Evolutionary conservation across 1,284 basidiomycete genomes (phyloP), one percentile per base, ranked within the genome.

Genomic region (Malassezia restricta): DNA sequence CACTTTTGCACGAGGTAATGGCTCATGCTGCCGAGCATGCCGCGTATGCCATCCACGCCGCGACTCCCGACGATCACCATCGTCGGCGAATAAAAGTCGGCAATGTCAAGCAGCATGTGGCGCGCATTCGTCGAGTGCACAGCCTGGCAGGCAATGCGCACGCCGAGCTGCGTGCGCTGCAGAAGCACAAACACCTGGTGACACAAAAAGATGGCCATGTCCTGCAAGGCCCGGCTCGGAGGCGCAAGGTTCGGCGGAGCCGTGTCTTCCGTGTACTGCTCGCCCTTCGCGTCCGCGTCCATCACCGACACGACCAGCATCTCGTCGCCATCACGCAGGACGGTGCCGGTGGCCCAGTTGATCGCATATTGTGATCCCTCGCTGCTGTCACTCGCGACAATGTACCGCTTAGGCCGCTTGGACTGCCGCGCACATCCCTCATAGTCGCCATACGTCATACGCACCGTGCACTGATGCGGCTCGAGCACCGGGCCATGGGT

Each of bases 61-160:
- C 92, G 83, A 15, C 87, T 92, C 5, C 92, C 92, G 8, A 96
- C 90, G 49, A 98, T 91, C 28, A 92, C 79, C 83, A 96, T 87
- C 3, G 83, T 84, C 1, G 92, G 92, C 58, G 90, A 84, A 47
- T 85, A 79, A 68, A 87, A 83, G 72, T 96, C 92, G 39, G 95
- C 84, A 52, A 95, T 80, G 83, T 76, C 75, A 27, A 96, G 77
- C 9, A 96, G 76, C 85, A 96, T 94, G 73, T 94, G 88, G 27
- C 89, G 77, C 6, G 85, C 79, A 69, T 94, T 92, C 78, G 91
- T 94, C 15, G 71, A 68, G 65, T 96, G 91, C 80, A 92, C 84
- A 17, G 91, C 89, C 75, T 96, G 90, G 74, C 91, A 95, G 1
- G 82, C 80, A 39, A 96, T 82, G 0, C 81, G 83, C 29, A 94